phyloP scores from a whole-genome alignment of 257 asterid species.

The Pogostemon cablin region DNA sequence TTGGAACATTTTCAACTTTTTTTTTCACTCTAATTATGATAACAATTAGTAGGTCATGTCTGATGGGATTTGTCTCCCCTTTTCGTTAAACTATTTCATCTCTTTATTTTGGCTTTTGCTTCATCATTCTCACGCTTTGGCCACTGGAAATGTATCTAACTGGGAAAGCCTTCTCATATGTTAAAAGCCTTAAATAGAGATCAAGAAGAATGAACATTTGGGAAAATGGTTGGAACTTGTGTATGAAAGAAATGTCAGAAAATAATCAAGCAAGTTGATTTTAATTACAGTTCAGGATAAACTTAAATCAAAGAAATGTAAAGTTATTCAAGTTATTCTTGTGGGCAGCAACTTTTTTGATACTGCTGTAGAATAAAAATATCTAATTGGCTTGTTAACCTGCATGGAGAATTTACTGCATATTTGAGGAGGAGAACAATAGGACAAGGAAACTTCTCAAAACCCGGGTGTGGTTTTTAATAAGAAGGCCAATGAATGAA shows the following conservation, averaged over 20 bases:
- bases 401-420: background rate
- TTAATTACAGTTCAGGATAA: background rate
- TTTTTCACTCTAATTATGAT: slow-evolving; percentile 21
- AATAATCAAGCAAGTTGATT: slow-evolving; percentile 12
- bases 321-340: background rate
- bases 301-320: background rate
- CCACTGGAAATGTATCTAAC: background rate
- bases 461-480: too few relatives aligned
- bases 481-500: background rate
- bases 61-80: slow-evolving; percentile 14
- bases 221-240: slow-evolving; percentile 5
- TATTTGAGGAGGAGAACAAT: background rate
- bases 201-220: slow-evolving; percentile 12
- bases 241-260: background rate
- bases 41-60: slow-evolving; percentile 16
- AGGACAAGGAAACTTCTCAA: background rate
- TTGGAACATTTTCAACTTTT: slow-evolving; percentile 13
- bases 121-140: slow-evolving; percentile 23
- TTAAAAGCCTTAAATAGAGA: slow-evolving; percentile 13
- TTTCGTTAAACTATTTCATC: slow-evolving; percentile 21
- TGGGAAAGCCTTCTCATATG: background rate
- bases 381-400: background rate
- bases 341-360: slow-evolving; percentile 11
- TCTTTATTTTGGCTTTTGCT: slow-evolving; percentile 16
- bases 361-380: background rate